Conservation (phyloP, 768 basidiomycete genomes). For the Agaricus blazei region DNA sequence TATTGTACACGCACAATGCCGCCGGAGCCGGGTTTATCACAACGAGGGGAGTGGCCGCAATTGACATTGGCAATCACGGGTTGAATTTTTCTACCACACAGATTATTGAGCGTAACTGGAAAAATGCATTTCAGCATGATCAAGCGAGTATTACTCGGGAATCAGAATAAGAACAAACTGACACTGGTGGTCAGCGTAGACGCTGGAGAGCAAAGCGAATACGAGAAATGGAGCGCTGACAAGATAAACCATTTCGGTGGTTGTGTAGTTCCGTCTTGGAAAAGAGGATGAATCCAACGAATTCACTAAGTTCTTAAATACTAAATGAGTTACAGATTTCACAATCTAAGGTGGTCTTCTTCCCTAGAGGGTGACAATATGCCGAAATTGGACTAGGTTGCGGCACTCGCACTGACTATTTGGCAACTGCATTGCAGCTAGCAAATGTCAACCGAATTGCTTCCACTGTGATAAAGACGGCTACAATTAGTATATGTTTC, state of each 20-base stretch:
- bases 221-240: background rate
- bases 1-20: conserved; percentile 18
- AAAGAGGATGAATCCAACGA: no score
- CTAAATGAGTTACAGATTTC: no score
- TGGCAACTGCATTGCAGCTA: no score
- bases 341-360: no score
- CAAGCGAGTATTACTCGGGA: background rate
- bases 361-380: no score
- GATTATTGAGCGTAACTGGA: conserved; percentile 30
- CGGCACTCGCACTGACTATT: no score
- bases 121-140: background rate
- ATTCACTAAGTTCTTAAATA: no score
- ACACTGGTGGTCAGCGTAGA: conserved; percentile 18
- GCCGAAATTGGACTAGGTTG: no score
- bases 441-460: no score
- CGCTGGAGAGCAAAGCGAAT: conserved; percentile 3
- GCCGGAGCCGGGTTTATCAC: conserved; percentile 29
- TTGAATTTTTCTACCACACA: conserved; percentile 23
- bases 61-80: conserved; percentile 33
- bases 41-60: conserved; percentile 37
- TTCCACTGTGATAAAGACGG: no score
- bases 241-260: background rate
- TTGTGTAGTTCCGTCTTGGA: no score
- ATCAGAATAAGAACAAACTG: background rate
- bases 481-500: no score